phyloP scores from a whole-genome alignment of 78 protist genomes.

The Dictyostelium capitatum region DNA sequence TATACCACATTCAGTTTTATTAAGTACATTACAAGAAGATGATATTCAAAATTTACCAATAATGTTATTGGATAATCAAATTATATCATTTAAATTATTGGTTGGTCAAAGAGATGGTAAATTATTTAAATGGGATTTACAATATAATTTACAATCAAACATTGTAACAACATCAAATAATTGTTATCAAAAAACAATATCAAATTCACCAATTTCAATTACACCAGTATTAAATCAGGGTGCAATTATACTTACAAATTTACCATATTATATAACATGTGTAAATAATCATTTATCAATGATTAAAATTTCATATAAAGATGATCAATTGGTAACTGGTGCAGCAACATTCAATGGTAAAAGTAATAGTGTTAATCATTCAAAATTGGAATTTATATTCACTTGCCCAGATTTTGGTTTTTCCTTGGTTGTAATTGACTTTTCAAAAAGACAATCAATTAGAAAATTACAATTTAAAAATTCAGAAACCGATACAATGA shows the following conservation, averaged over 20 bases:
- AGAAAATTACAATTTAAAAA: neutral
- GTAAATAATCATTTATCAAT: constrained; percentile 26
- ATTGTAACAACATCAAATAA: neutral
- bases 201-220: constrained; percentile 26
- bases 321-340: constrained; percentile 1
- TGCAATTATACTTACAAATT: constrained; percentile 1
- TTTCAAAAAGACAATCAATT: neutral
- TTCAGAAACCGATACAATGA: too few species aligned
- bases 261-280: constrained; percentile 33
- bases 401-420: neutral
- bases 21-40: constrained; percentile 5
- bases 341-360: neutral
- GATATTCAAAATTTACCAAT: neutral
- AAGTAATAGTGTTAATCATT: neutral
- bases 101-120: constrained; percentile 50
- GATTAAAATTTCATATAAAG: constrained; percentile 13
- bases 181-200: neutral
- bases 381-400: constrained; percentile 5
- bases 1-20: constrained; percentile 59
- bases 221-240: neutral
- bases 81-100: constrained; percentile 1
- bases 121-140: constrained; percentile 36
- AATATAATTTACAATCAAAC: neutral
- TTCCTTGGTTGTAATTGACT: constrained; percentile 1
- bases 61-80: neutral